Evolutionary conservation across 2,329 filamentous ascomycete species (phyloP).

Genomic region (Trichoderma simmonsii): DNA sequence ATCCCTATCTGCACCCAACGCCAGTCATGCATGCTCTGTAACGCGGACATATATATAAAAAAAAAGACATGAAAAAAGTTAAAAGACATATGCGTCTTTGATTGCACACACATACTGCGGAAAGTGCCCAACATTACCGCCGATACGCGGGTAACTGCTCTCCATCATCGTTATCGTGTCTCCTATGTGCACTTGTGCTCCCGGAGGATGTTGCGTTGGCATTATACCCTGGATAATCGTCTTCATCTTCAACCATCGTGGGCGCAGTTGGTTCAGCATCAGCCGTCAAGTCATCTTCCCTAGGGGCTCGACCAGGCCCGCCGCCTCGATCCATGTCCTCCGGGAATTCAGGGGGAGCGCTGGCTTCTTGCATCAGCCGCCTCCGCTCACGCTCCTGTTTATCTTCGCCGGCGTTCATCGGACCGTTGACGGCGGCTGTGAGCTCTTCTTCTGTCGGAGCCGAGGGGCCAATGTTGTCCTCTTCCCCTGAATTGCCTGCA

Average conservation of each 20-base stretch:
- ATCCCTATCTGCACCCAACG: slow-evolving; percentile 7
- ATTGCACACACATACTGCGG: not conserved
- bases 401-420: slow-evolving; percentile 52
- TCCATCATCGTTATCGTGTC: slow-evolving; percentile 19
- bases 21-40: slow-evolving; percentile 8
- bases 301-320: slow-evolving; percentile 29
- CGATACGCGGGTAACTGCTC: slow-evolving; percentile 42
- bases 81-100: not conserved
- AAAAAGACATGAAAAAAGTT: not conserved
- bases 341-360: slow-evolving; percentile 58
- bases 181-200: not conserved
- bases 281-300: slow-evolving; percentile 20
- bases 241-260: slow-evolving; percentile 51
- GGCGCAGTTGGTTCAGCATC: slow-evolving; percentile 55
- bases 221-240: slow-evolving; percentile 43
- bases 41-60: not conserved
- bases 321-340: slow-evolving; percentile 46
- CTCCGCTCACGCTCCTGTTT: slow-evolving; percentile 74
- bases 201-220: slow-evolving; percentile 27
- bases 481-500: slow-evolving; percentile 19
- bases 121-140: slow-evolving; percentile 28
- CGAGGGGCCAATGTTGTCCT: slow-evolving; percentile 34
- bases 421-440: slow-evolving; percentile 15
- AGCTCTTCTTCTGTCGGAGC: slow-evolving; percentile 49
- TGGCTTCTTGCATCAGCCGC: slow-evolving; percentile 61